Base-by-base conservation (phyloP, 106 monocot genomes). In the Vanilla planifolia region DNA sequence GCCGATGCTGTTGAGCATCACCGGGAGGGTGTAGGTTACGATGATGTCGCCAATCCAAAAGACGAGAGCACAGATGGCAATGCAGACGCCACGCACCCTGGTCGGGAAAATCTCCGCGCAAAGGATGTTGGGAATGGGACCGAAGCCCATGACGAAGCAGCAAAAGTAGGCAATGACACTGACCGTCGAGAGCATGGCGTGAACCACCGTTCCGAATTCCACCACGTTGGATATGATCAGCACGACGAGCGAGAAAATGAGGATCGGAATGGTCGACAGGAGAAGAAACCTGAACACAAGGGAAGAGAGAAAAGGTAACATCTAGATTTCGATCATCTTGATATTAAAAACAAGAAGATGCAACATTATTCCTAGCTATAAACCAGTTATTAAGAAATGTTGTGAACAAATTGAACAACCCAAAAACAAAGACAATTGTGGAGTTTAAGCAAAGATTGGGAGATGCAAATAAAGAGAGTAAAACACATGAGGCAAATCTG, bases 71-170 rank as follows among this genome's bases (percentile, higher is more conserved):
- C 77, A 83, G 16, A 83, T 71, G 21, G 83, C 67, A 11, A 74
- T 74, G 74, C 83, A 83, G 0, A 78, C 27, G 4, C 74, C 73
- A 22, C 83, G 69, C 5, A 78, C 70, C 22, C 70, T 64, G 6
- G 83, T 78, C n/a, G 77, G 82, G 67, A 82, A 82, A 20, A 77
- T 73, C 77, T 77, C 82, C 0, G 82, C 35, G 21, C 77, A 82
- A 6, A 82, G 65, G 50, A 82, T 77, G 51, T 82, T 82, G 33
- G 82, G 82, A 34, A 82, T 69, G 15, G 82, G 82, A 8, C 82
- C 77, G 25, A 82, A 82, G 9, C 82, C 82, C 82, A 77, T 77
- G 56, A 83, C 78, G 35, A 83, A 83, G 67, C 67, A 71, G 67
- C 83, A 83, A 71, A 83, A 67, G 47, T 78, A 83, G 16, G 74